phyloP scores from a whole-genome alignment of 257 asterid species.

The Euphrasia confusa region DNA sequence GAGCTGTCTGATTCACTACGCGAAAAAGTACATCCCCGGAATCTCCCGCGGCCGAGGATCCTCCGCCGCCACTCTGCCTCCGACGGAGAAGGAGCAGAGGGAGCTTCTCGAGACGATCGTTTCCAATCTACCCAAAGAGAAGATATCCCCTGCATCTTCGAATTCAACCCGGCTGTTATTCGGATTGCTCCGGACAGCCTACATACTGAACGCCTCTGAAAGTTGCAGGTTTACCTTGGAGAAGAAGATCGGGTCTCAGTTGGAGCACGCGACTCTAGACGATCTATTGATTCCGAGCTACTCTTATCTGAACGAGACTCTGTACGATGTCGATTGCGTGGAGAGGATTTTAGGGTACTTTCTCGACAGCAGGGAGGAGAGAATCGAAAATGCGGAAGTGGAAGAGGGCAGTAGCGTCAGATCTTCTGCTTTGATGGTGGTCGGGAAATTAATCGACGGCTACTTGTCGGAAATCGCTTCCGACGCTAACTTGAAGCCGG shows the following conservation, averaged over 20 bases:
- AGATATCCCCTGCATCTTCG: constrained; percentile 34
- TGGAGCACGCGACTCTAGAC: constrained; percentile 82
- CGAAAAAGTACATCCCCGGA: constrained; percentile 77
- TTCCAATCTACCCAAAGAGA: constrained; percentile 56
- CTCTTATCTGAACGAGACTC: constrained; percentile 82
- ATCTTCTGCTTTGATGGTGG: constrained; percentile 65
- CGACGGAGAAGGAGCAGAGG: constrained; percentile 76
- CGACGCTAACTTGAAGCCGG: constrained; percentile 79
- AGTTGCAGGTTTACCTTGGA: constrained; percentile 52
- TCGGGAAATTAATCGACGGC: constrained; percentile 92
- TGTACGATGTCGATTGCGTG: constrained; percentile 89
- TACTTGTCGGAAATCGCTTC: constrained; percentile 94
- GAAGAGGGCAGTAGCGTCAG: constrained; percentile 34
- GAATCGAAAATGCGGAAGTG: constrained; percentile 36
- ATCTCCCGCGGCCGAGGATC: constrained; percentile 37
- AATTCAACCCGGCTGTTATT: constrained; percentile 53
- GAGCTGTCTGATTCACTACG: constrained; percentile 73
- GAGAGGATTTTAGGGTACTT: constrained; percentile 70
- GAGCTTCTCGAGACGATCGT: constrained; percentile 73
- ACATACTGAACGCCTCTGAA: constrained; percentile 75
- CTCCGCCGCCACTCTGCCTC: constrained; percentile 16
- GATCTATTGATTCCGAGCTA: constrained; percentile 91
- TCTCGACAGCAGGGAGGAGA: constrained; percentile 44
- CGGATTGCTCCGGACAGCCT: constrained; percentile 72
- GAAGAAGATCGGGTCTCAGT: constrained; percentile 79